Evolutionary conservation across 495 filamentous ascomycete species (phyloP).

Genomic region (Hypoxylon trugodes): DNA sequence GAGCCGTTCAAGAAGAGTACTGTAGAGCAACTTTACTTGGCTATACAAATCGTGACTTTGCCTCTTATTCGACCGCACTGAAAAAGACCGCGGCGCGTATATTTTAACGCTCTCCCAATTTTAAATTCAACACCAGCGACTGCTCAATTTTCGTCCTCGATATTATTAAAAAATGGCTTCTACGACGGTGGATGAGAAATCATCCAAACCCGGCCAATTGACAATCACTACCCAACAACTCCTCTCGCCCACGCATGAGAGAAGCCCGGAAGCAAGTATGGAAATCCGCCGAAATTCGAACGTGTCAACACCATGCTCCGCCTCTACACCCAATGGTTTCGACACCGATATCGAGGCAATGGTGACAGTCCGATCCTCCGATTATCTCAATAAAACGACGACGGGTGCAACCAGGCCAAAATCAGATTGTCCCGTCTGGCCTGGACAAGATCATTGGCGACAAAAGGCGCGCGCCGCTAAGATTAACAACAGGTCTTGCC

Average conservation of each 20-base stretch:
- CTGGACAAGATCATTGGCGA: constrained; percentile 59
- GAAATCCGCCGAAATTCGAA: constrained; percentile 41
- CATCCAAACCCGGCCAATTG: constrained; percentile 43
- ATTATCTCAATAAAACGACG: constrained; percentile 43
- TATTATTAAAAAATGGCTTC: constrained; percentile 31
- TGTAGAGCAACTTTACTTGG: background rate
- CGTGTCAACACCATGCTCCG: constrained; percentile 50
- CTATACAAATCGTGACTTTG: background rate
- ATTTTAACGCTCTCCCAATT: constrained; percentile 10
- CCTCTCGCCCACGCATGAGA: constrained; percentile 38
- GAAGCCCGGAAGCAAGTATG: constrained; percentile 22
- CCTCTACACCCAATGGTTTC: constrained; percentile 51
- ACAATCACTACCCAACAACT: constrained; percentile 43
- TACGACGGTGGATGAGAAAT: constrained; percentile 28
- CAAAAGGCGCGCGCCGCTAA: constrained; percentile 58
- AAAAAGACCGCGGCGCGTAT: constrained; percentile 10
- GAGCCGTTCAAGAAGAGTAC: too few species aligned
- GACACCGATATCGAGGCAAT: constrained; percentile 60
- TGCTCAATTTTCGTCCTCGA: background rate
- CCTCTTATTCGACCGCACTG: constrained; percentile 1
- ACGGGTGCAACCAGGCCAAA: constrained; percentile 43
- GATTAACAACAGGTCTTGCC: constrained; percentile 54
- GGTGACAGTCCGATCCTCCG: constrained; percentile 43
- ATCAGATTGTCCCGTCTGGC: constrained; percentile 58
- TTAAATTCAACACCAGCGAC: background rate